Evolutionary conservation across 164 flowering plant genomes (phyloP).

Genomic region (Paratinospora sagittata): DNA sequence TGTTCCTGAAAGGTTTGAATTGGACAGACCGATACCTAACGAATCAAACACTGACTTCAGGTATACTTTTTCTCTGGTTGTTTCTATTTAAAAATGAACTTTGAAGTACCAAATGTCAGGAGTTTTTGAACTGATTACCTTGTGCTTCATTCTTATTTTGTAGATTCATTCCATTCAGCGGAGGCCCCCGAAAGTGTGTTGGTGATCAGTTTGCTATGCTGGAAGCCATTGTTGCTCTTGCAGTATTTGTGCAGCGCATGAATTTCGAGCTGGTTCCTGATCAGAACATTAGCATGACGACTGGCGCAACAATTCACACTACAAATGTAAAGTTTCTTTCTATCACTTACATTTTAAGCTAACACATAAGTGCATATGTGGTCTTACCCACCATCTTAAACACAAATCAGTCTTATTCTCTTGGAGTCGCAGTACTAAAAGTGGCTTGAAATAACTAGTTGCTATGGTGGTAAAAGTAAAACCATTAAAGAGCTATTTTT

Average conservation of each 20-base stretch:
- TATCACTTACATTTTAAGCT: neutral
- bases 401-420: neutral
- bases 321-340: slow-evolving; percentile 54
- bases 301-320: slow-evolving; percentile 97
- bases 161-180: slow-evolving; percentile 96
- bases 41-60: slow-evolving; percentile 89
- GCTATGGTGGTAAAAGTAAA: no score
- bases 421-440: neutral
- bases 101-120: neutral
- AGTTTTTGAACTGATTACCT: neutral
- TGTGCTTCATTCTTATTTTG: neutral
- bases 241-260: slow-evolving; percentile 66
- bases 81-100: neutral
- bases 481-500: no score
- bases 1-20: slow-evolving; percentile 75
- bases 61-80: slow-evolving; percentile 22
- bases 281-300: slow-evolving; percentile 88
- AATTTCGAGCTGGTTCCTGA: slow-evolving; percentile 79
- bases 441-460: no score
- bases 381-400: neutral
- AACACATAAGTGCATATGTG: neutral
- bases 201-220: slow-evolving; percentile 96
- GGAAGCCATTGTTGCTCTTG: slow-evolving; percentile 80
- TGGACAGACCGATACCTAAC: slow-evolving; percentile 79
- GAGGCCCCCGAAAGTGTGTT: slow-evolving; percentile 95